Percentiles rank a stretch among this genome's conserved stretches.
Evolutionary conservation across 192 early-diverging fungal species (phyloP).

Genomic region (Anaeromyces robustus): DNA sequence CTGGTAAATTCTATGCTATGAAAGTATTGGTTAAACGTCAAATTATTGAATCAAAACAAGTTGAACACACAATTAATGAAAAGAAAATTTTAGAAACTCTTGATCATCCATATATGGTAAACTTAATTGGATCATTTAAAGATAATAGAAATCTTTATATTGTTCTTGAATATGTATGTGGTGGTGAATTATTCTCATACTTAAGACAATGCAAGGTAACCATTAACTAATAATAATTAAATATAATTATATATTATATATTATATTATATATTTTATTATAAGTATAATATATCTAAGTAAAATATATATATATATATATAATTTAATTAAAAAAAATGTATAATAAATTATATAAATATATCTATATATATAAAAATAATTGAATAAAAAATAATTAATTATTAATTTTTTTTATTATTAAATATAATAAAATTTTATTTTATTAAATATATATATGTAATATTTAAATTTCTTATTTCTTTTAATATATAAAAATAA

Average conservation of each 20-base stretch:
- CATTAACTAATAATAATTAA: not conserved
- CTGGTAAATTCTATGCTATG: conserved; percentile 83
- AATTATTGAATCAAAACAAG: conserved; percentile 87
- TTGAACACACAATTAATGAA: conserved; percentile 97
- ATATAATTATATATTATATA: not conserved
- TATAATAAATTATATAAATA: too few species aligned
- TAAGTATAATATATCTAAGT: too few species aligned
- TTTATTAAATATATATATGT: too few species aligned
- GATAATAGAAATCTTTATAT: conserved; percentile 83
- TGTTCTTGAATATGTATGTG: conserved; percentile 93
- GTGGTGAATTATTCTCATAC: conserved; percentile 78
- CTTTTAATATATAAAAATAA: too few species aligned
- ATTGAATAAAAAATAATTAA: too few species aligned
- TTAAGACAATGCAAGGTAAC: conserved; percentile 60
- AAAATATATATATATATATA: too few species aligned
- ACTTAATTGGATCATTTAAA: conserved; percentile 88
- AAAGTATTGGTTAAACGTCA: conserved; percentile 89
- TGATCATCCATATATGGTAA: conserved; percentile 78
- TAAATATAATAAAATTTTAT: too few species aligned
- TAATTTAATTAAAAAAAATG: too few species aligned
- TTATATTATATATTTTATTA: too few species aligned
- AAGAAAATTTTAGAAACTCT: conserved; percentile 78
- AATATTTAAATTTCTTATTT: too few species aligned
- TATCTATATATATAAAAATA: too few species aligned
- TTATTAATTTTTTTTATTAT: too few species aligned